These are phyloP conservation scores for Carallia pectinifolia DNA, from an alignment of 345 rosid species.

Conservation along the genomic window DNA sequence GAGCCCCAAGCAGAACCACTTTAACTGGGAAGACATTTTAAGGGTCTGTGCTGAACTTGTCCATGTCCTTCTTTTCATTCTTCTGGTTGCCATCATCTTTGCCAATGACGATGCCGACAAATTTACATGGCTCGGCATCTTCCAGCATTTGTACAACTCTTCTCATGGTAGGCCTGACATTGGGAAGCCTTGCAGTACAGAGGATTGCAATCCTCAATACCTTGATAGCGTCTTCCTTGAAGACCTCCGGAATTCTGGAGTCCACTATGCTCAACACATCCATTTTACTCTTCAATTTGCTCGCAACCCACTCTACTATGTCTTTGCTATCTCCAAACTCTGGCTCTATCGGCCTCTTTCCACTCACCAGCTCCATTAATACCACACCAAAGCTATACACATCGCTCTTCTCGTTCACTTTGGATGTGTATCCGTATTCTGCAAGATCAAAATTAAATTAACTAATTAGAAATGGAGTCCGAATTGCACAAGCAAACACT, in stretches of 20 bases:
- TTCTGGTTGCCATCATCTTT: constrained; percentile 19
- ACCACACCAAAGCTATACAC: constrained; percentile 97
- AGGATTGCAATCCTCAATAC: constrained; percentile 66
- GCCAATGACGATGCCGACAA: constrained; percentile 42
- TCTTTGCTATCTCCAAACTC: constrained; percentile 79
- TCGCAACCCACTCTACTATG: constrained; percentile 70
- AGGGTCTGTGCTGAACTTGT: not conserved
- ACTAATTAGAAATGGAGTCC: not conserved
- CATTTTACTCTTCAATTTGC: constrained; percentile 56
- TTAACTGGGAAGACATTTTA: not conserved
- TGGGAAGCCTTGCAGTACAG: constrained; percentile 61
- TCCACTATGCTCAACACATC: constrained; percentile 60
- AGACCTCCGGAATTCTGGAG: constrained; percentile 49
- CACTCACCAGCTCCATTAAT: constrained; percentile 82
- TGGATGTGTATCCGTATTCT: constrained; percentile 88
- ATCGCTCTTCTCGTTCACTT: constrained; percentile 82
- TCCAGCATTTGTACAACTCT: constrained; percentile 82
- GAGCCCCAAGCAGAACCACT: not conserved
- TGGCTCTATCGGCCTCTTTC: constrained; percentile 72
- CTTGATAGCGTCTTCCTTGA: constrained; percentile 61
- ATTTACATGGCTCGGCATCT: constrained; percentile 69
- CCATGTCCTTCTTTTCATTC: not conserved
- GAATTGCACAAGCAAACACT: not conserved
- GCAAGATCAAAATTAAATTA: constrained; percentile 18
- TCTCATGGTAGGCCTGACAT: constrained; percentile 75